Percentiles rank a stretch among this genome's conserved stretches.
These are phyloP conservation scores for Eremochloa ophiuroides DNA, from an alignment of 176 grass and related monocot species.

Conservation along the genomic window DNA sequence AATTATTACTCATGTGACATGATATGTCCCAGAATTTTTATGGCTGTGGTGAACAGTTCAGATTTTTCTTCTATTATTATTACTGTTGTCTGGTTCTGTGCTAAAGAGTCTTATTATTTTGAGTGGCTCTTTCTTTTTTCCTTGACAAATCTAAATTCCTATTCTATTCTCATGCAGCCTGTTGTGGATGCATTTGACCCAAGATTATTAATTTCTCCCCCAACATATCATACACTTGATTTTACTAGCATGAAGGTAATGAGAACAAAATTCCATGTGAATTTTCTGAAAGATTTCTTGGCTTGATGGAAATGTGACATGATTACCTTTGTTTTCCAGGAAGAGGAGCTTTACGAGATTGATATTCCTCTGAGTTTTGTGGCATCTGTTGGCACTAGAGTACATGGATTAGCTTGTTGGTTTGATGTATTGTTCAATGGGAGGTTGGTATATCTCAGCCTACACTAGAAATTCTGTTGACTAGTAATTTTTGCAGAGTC, in stretches of 20 bases:
- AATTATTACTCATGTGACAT: neutral
- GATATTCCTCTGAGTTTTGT: constrained; percentile 91
- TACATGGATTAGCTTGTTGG: constrained; percentile 98
- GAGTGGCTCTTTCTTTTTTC: neutral
- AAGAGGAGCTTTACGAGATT: constrained; percentile 95
- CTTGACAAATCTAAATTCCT: neutral
- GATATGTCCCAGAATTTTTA: neutral
- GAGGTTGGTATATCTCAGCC: constrained; percentile 45
- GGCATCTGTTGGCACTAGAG: constrained; percentile 84
- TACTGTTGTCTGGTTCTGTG: neutral
- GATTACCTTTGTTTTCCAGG: constrained; percentile 48
- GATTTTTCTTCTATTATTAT: neutral
- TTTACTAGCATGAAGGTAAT: constrained; percentile 91
- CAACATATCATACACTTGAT: constrained; percentile 70
- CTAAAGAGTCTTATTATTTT: neutral
- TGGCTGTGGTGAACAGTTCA: neutral
- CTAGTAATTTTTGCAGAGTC: constrained; percentile 19
- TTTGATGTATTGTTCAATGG: constrained; percentile 98
- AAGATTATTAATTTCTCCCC: constrained; percentile 78
- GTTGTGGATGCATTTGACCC: constrained; percentile 99
- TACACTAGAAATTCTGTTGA: neutral
- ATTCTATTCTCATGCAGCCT: constrained; percentile 59
- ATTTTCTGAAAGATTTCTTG: constrained; percentile 19
- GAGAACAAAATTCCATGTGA: constrained; percentile 20
- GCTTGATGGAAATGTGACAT: constrained; percentile 20